These are phyloP conservation scores for Solanum tacnaense DNA, from an alignment of 257 asterid genomes.

Conservation along the genomic window DNA sequence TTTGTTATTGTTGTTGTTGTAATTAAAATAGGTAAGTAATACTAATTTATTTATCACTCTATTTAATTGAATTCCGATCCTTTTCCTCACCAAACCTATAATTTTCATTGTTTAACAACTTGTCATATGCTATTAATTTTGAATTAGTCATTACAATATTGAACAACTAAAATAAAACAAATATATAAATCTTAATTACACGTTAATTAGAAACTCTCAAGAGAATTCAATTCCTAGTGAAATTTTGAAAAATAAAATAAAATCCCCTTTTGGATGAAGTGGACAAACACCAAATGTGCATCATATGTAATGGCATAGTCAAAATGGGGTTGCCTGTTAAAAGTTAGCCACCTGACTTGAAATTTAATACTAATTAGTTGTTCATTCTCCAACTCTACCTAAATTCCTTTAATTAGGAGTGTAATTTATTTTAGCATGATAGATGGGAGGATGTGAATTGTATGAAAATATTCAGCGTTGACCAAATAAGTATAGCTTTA, in stretches of 20 bases:
- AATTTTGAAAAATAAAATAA: background rate
- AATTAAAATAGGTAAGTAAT: background rate
- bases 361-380: background rate
- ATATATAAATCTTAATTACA: background rate
- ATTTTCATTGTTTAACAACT: background rate
- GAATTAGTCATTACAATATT: background rate
- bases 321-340: background rate
- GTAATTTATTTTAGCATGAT: too few relatives aligned
- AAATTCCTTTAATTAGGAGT: too few relatives aligned
- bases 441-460: background rate
- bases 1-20: background rate
- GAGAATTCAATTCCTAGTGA: background rate
- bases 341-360: background rate
- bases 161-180: background rate
- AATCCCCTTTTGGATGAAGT: background rate
- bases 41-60: background rate
- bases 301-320: background rate
- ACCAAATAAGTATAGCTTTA: background rate
- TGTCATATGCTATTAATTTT: background rate
- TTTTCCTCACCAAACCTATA: background rate
- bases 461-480: background rate
- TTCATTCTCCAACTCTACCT: background rate
- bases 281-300: background rate
- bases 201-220: background rate
- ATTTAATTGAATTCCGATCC: background rate